A percentile compares a stretch with the other conserved stretches of the same genome.
phyloP scores from a whole-genome alignment of 2,329 filamentous ascomycete species.

The Neocucurbitaria cava region DNA sequence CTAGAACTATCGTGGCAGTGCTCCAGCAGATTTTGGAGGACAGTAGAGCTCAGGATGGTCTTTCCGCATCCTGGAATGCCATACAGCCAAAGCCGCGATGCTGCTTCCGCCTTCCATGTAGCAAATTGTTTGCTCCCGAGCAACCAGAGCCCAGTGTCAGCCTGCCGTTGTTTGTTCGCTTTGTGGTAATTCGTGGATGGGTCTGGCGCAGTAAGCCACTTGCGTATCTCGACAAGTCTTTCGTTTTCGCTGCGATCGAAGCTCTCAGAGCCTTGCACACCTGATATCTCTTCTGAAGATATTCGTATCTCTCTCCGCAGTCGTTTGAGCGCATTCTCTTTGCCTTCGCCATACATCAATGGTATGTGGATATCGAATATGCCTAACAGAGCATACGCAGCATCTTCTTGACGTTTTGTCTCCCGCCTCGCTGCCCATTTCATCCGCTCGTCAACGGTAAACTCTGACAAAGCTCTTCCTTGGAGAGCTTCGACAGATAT shows the following conservation, averaged over 20 bases:
- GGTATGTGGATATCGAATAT: conserved; percentile 32
- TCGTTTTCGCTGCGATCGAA: neutral
- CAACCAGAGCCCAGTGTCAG: conserved; percentile 47
- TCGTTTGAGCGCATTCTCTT: conserved; percentile 8
- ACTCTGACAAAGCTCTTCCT: conserved; percentile 6
- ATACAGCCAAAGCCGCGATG: conserved; percentile 49
- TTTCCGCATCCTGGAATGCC: conserved; percentile 54
- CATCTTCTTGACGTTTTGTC: conserved; percentile 25
- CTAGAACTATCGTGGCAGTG: conserved; percentile 12
- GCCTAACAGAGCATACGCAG: conserved; percentile 21
- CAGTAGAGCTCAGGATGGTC: conserved; percentile 49
- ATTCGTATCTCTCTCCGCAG: conserved; percentile 11
- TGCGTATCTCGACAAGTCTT: conserved; percentile 15
- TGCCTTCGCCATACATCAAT: conserved; percentile 37
- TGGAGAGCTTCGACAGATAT: conserved; percentile 2
- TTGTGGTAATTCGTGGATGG: conserved; percentile 44
- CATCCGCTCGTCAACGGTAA: conserved; percentile 15
- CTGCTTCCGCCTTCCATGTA: conserved; percentile 37
- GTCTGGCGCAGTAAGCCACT: conserved; percentile 48
- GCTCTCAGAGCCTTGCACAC: neutral
- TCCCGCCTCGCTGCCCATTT: conserved; percentile 24
- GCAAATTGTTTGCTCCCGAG: conserved; percentile 34
- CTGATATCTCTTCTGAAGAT: neutral
- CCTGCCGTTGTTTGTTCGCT: conserved; percentile 39
- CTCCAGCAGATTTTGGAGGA: conserved; percentile 42